These are phyloP conservation scores for Eucalyptus decipiens DNA, from an alignment of 345 rosid genomes.

Conservation along the genomic window DNA sequence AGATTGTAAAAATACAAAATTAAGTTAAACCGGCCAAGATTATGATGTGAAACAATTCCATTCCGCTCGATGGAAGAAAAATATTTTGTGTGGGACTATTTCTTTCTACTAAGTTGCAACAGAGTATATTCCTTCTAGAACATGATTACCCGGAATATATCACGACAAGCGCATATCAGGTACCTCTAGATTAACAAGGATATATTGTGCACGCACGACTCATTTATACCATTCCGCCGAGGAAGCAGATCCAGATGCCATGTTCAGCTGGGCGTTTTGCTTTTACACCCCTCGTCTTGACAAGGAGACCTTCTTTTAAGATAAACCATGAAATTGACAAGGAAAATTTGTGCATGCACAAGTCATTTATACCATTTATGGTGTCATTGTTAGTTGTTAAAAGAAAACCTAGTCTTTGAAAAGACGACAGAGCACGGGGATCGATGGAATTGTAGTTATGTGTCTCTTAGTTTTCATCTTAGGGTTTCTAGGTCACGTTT, in stretches of 20 bases:
- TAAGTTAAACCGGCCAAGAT: background rate
- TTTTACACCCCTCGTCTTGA: background rate
- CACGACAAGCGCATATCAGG: background rate
- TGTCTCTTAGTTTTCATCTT: background rate
- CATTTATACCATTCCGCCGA: background rate
- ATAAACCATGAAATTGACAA: background rate
- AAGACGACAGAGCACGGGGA: background rate
- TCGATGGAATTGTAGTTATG: background rate
- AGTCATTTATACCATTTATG: background rate
- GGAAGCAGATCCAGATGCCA: background rate
- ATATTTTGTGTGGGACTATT: background rate
- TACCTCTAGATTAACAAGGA: conserved; percentile 7
- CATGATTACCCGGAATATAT: background rate
- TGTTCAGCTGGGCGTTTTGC: background rate
- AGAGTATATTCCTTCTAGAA: background rate
- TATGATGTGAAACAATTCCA: background rate
- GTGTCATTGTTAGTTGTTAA: background rate
- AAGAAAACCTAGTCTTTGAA: background rate
- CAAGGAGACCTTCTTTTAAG: background rate
- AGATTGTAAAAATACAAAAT: background rate
- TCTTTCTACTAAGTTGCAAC: background rate
- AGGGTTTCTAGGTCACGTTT: background rate
- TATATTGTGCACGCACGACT: too few relatives aligned
- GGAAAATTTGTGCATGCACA: background rate
- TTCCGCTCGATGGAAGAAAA: background rate